phyloP scores from a whole-genome alignment of 2,329 filamentous ascomycete species.

The Harringtonia lauricola region DNA sequence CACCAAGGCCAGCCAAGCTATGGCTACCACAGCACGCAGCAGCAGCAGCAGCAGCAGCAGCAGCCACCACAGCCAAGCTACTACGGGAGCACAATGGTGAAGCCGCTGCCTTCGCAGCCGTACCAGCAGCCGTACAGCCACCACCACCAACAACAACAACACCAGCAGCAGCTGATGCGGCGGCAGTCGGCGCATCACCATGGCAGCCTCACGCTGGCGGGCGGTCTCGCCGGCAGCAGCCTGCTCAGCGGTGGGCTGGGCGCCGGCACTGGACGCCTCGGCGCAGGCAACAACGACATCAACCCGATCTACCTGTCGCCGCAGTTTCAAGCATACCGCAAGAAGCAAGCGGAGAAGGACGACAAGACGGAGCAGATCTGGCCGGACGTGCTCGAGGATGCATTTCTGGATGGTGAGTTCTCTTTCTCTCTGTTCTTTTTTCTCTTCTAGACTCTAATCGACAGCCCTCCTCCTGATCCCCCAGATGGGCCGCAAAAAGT shows the following conservation, averaged over 20 bases:
- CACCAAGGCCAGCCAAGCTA: conserved; percentile 10
- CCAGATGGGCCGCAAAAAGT: conserved; percentile 55
- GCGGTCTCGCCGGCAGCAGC: conserved; percentile 2
- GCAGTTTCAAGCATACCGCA: conserved; percentile 55
- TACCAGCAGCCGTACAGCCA: conserved; percentile 8
- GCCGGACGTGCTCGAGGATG: conserved; percentile 52
- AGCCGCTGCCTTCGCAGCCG: conserved; percentile 5
- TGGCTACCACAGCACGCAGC: conserved; percentile 8
- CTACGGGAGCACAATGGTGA: conserved; percentile 4
- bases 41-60: conserved; percentile 11
- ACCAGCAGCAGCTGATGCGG: conserved; percentile 6
- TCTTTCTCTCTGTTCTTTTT: not conserved
- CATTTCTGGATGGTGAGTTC: conserved; percentile 53
- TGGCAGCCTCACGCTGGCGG: conserved; percentile 4
- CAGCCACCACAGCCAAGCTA: conserved; percentile 8
- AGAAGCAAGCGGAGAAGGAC: conserved; percentile 53
- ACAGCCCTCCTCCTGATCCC: conserved; percentile 54
- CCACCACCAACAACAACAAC: conserved; percentile 14
- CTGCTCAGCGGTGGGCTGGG: conserved; percentile 3
- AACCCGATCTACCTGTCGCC: conserved; percentile 53
- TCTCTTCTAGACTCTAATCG: not conserved
- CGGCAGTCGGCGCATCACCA: conserved; percentile 4
- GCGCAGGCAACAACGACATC: conserved; percentile 10
- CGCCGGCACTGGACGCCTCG: not conserved
- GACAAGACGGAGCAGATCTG: conserved; percentile 50